A percentile compares a stretch with the other conserved stretches of the same genome.
Evolutionary conservation across 2,329 filamentous ascomycete species (phyloP).

Genomic region (Sporothrix protearum): DNA sequence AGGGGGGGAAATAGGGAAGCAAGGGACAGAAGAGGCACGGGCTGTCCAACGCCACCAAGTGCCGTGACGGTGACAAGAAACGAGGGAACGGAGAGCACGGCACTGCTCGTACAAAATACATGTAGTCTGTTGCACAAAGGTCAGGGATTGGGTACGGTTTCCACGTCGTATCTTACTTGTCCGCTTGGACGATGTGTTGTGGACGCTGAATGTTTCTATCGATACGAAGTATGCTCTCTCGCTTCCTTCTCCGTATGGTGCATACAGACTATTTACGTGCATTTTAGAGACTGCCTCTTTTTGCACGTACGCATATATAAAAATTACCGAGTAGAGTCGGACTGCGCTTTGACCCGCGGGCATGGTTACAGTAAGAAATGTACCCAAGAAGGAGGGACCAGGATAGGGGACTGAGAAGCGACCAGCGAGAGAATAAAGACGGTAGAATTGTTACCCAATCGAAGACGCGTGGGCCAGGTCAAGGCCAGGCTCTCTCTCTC

Average conservation of each 20-base stretch:
- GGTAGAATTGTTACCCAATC: neutral
- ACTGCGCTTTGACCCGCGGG: constrained; percentile 16
- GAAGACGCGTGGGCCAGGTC: neutral
- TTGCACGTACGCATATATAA: too few species aligned
- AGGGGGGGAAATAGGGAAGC: neutral
- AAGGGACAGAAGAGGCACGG: neutral
- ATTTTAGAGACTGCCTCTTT: too few species aligned
- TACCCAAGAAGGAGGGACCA: neutral
- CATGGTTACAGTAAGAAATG: constrained; percentile 4
- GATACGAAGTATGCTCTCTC: neutral
- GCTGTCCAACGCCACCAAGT: neutral
- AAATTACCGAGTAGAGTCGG: neutral
- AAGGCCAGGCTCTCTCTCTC: neutral
- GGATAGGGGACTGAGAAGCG: too few species aligned
- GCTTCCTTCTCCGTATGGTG: neutral
- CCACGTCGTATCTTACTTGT: neutral
- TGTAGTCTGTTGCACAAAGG: neutral
- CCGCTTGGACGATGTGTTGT: too few species aligned
- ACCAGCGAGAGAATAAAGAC: too few species aligned
- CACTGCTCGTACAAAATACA: neutral
- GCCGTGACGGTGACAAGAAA: neutral
- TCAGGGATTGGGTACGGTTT: too few species aligned
- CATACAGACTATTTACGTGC: neutral
- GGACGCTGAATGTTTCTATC: too few species aligned
- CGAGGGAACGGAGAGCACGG: too few species aligned